Percentiles rank a stretch among this genome's conserved stretches.
These are phyloP conservation scores for Boletus bicolor DNA, from an alignment of 768 basidiomycete species.

Conservation along the genomic window DNA sequence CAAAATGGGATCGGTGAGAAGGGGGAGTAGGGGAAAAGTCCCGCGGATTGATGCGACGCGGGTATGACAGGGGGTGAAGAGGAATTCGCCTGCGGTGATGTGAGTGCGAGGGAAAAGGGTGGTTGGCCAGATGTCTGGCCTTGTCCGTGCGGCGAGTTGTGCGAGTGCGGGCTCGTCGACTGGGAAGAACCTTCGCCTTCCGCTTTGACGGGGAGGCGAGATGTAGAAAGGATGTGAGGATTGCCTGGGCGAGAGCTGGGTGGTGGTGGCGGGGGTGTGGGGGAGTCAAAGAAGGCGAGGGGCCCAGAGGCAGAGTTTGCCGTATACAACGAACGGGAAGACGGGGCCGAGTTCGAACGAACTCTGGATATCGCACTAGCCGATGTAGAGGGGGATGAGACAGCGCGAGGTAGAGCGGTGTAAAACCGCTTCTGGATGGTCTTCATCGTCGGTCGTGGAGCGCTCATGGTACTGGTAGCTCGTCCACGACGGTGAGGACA, in stretches of 20 bases:
- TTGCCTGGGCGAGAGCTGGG: constrained; percentile 41
- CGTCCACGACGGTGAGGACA: neutral
- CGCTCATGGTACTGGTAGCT: constrained; percentile 26
- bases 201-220: constrained; percentile 46
- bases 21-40: constrained; percentile 36
- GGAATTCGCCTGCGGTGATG: constrained; percentile 38
- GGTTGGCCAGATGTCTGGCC: constrained; percentile 30
- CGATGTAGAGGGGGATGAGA: constrained; percentile 27
- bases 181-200: constrained; percentile 43
- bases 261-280: constrained; percentile 37
- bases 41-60: constrained; percentile 30
- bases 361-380: constrained; percentile 35
- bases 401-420: constrained; percentile 39
- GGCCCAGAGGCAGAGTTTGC: constrained; percentile 29
- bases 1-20: constrained; percentile 32
- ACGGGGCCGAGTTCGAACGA: constrained; percentile 42
- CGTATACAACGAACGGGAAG: constrained; percentile 44
- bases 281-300: constrained; percentile 40
- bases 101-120: constrained; percentile 44
- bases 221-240: constrained; percentile 37
- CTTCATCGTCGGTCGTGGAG: constrained; percentile 43
- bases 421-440: constrained; percentile 52
- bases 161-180: constrained; percentile 26
- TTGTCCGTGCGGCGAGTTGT: constrained; percentile 36
- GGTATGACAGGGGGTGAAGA: constrained; percentile 30